Percentiles rank a stretch among this genome's conserved stretches.
These are phyloP conservation scores for Spathaspora sp. DNA, from an alignment of 805 yeast species.

Conservation along the genomic window DNA sequence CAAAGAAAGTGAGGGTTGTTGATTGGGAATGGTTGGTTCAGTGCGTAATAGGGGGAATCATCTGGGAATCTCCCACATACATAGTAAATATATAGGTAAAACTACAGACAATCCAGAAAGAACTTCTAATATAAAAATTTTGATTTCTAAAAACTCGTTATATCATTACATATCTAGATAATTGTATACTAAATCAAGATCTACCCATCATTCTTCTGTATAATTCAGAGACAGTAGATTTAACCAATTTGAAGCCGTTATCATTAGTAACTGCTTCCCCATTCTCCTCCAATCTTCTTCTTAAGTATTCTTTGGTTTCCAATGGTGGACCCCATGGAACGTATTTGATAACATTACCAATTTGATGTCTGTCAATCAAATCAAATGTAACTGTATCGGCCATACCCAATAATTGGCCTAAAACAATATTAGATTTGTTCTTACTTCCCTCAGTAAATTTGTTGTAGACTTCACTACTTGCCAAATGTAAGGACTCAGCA, in stretches of 20 bases:
- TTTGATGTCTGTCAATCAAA: conserved; percentile 60
- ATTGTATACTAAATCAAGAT: conserved; percentile 4
- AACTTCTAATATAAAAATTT: no score
- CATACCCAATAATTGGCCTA: conserved; percentile 94
- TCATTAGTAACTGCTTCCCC: conserved; percentile 90
- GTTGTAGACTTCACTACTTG: conserved; percentile 51
- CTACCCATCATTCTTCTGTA: conserved; percentile 20
- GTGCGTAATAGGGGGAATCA: conserved; percentile 44
- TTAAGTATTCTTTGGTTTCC: conserved; percentile 86
- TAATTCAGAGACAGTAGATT: conserved; percentile 39
- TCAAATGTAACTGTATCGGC: conserved; percentile 85
- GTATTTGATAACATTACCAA: conserved; percentile 79
- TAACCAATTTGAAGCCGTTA: conserved; percentile 72
- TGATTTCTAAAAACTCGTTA: not conserved
- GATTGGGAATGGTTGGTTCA: conserved; percentile 71
- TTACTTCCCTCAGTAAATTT: conserved; percentile 11
- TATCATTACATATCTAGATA: not conserved
- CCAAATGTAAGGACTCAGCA: conserved; percentile 68
- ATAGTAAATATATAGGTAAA: conserved; percentile 5
- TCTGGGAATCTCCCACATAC: conserved; percentile 23
- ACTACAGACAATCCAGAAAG: not conserved
- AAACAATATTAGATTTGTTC: conserved; percentile 59
- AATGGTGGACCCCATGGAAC: conserved; percentile 98
- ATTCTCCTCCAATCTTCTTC: conserved; percentile 90
- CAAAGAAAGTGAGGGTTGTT: conserved; percentile 24